Evolutionary conservation across 257 asterid genomes (phyloP), one percentile per base, ranked within the genome.

Genomic region (Agastache rugosa): DNA sequence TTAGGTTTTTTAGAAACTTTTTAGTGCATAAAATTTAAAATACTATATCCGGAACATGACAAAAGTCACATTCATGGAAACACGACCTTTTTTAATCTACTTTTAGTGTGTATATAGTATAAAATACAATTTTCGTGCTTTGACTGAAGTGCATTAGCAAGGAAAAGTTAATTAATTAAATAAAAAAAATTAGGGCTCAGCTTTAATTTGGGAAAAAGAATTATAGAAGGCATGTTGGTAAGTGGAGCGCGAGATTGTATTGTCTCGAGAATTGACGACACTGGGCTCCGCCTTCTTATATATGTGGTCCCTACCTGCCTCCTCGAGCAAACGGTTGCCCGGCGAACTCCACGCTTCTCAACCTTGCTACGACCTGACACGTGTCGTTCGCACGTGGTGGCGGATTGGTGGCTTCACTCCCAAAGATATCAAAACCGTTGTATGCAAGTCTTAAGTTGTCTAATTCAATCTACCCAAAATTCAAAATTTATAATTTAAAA

Each of bases 221-320:
- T 65, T 39, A 39, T 39, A 39, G 44, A 39, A 39, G 44, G 44
- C 11, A 39, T 37, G 16, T 45, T 44, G 63, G 22, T 37, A 17
- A 62, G 61, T 68, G 71, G 81, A 55, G 77, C 47, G 75, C 27
- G 77, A 69, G 76, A 48, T 62, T 54, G 75, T 67, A 48, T 27
- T 68, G 80, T 78, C 83, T 45, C 67, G 81, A 59, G 80, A 71
- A 69, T 25, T 3, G n/a, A 20, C 22, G 27, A 64, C 63, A 77
- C 73, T 35, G 77, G 85, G 71, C 82, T 14, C 44, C n/a, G 37
- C 65, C 41, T 37, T 11, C 9, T 41, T 0, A 0, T 16, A 45
- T 20, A 0, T 16, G 55, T 20, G 69, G 81, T 29, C 77, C 81
- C 74, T 62, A 72, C 25, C 62, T 31, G 79, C 63, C 51, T 29